phyloP scores from a whole-genome alignment of 345 rosid genomes.

The Laguncularia racemosa region DNA sequence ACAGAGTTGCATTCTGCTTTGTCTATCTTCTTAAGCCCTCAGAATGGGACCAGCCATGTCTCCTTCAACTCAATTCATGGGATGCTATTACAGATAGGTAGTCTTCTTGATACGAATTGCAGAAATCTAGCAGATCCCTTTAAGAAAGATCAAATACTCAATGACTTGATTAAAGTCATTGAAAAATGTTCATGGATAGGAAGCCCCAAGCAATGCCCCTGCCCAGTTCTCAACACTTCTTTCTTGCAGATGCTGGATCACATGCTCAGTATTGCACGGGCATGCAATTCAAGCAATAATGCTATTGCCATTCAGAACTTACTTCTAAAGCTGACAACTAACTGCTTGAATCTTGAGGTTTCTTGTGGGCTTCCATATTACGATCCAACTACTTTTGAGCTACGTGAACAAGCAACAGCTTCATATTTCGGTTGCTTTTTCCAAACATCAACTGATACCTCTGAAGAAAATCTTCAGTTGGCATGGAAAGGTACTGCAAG shows the following conservation, averaged over 20 bases:
- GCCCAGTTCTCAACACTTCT: conserved; percentile 70
- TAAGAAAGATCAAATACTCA: conserved; percentile 73
- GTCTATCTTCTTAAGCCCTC: conserved; percentile 3
- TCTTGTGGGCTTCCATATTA: conserved; percentile 50
- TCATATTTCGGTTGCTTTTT: conserved; percentile 77
- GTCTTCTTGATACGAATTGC: conserved; percentile 77
- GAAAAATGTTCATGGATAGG: conserved; percentile 63
- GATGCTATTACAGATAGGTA: conserved; percentile 64
- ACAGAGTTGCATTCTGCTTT: conserved; percentile 41
- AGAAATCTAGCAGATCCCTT: conserved; percentile 65
- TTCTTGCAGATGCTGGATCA: conserved; percentile 71
- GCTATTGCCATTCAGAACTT: conserved; percentile 34
- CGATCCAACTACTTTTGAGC: conserved; percentile 79
- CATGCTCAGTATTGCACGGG: conserved; percentile 64
- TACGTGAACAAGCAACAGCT: conserved; percentile 67
- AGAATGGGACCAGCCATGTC: conserved; percentile 18
- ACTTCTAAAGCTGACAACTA: conserved; percentile 57
- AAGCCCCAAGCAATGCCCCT: conserved; percentile 59
- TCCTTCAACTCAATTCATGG: conserved; percentile 78
- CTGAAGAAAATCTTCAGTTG: conserved; percentile 32
- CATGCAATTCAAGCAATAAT: conserved; percentile 28
- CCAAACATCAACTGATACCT: conserved; percentile 48
- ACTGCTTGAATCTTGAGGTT: conserved; percentile 54
- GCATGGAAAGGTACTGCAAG: conserved; percentile 16
- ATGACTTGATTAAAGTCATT: conserved; percentile 49